Evolutionary conservation across 169 alveolate genomes (phyloP).

Genomic region (Cryptosporidium sp.): DNA sequence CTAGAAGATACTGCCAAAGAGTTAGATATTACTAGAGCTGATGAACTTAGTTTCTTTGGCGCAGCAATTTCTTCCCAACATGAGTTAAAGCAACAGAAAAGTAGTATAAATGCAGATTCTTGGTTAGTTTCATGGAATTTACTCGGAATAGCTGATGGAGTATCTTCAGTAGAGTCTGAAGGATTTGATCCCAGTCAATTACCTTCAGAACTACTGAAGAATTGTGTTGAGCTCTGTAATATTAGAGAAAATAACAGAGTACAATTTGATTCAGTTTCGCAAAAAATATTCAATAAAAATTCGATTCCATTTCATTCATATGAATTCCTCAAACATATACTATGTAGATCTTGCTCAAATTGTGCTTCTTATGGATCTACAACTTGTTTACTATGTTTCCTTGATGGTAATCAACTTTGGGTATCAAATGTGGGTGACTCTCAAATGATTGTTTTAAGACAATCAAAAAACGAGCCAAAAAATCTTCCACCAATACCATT

Average conservation of each 20-base stretch:
- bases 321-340: slow-evolving; percentile 72
- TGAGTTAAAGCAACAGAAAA: slow-evolving; percentile 65
- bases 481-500: slow-evolving; percentile 53
- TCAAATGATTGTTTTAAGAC: slow-evolving; percentile 78
- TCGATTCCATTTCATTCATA: slow-evolving; percentile 54
- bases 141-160: slow-evolving; percentile 84
- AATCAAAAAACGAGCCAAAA: slow-evolving; percentile 33
- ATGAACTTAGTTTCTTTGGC: slow-evolving; percentile 60
- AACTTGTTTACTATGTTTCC: slow-evolving; percentile 80
- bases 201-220: slow-evolving; percentile 79
- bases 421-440: slow-evolving; percentile 82
- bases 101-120: slow-evolving; percentile 67
- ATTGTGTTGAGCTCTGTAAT: slow-evolving; percentile 77
- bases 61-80: slow-evolving; percentile 75
- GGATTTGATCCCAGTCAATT: slow-evolving; percentile 81
- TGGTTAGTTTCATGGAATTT: slow-evolving; percentile 77
- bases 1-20: slow-evolving; percentile 60
- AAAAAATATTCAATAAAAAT: slow-evolving; percentile 64
- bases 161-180: slow-evolving; percentile 81
- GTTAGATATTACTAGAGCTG: slow-evolving; percentile 26
- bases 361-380: slow-evolving; percentile 82
- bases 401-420: slow-evolving; percentile 79
- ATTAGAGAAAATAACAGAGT: slow-evolving; percentile 74
- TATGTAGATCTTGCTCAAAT: slow-evolving; percentile 78
- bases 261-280: slow-evolving; percentile 78